A percentile compares a stretch with the other conserved stretches of the same genome.
phyloP scores from a whole-genome alignment of 345 rosid genomes.

The Chamaenerion angustifolium region DNA sequence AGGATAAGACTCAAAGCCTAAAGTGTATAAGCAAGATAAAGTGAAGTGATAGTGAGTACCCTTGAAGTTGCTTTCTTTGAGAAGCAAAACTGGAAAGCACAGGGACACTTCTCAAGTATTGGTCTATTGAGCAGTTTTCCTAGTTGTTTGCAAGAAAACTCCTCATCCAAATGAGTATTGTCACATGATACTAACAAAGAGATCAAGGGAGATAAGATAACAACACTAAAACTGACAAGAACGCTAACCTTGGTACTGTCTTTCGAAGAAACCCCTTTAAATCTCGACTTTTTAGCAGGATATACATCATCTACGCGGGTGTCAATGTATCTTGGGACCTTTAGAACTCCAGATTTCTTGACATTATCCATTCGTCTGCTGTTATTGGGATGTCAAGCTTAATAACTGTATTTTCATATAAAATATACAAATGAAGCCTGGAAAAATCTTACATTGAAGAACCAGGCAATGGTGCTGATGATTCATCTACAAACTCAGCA shows the following conservation, averaged over 20 bases:
- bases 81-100: constrained; percentile 42
- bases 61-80: constrained; percentile 26
- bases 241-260: constrained; percentile 52
- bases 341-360: constrained; percentile 35
- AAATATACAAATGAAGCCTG: background rate
- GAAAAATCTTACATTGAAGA: constrained; percentile 25
- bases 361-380: constrained; percentile 24
- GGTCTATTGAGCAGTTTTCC: constrained; percentile 35
- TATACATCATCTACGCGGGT: constrained; percentile 61
- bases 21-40: constrained; percentile 1
- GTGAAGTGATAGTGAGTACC: constrained; percentile 24
- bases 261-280: constrained; percentile 36
- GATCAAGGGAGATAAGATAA: background rate
- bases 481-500: constrained; percentile 38
- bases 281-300: constrained; percentile 66
- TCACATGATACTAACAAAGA: no score
- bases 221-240: constrained; percentile 5
- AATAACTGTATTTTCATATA: background rate
- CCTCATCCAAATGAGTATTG: no score
- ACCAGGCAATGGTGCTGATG: constrained; percentile 26
- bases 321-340: constrained; percentile 52
- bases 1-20: background rate
- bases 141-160: constrained; percentile 11
- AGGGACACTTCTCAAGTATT: constrained; percentile 32
- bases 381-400: constrained; percentile 7